Evolutionary conservation across 1,139 yeast genomes (phyloP).

Genomic region (Meyerozyma guilliermondii): DNA sequence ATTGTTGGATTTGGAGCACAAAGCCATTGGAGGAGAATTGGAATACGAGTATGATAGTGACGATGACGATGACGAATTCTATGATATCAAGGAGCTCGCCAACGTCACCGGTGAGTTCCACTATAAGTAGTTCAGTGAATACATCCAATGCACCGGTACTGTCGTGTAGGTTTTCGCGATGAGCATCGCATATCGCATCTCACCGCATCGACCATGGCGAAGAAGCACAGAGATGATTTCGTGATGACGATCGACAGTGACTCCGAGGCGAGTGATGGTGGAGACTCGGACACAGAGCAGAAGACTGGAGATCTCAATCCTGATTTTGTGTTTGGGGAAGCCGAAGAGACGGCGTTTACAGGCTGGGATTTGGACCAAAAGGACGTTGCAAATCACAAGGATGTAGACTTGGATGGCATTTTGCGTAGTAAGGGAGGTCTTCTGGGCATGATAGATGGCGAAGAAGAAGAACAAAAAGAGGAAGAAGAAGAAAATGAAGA

Average conservation of each 20-base stretch:
- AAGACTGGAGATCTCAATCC: conserved; percentile 58
- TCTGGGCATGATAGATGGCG: conserved; percentile 43
- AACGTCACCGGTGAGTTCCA: conserved; percentile 37
- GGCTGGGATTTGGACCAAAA: conserved; percentile 72
- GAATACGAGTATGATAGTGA: conserved; percentile 20
- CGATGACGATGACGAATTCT: conserved; percentile 36
- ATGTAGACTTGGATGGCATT: conserved; percentile 83
- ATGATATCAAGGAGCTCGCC: conserved; percentile 39
- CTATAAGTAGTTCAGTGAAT: conserved; percentile 21
- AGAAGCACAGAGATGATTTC: conserved; percentile 18
- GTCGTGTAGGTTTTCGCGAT: background rate
- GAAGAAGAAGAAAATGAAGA: conserved; percentile 22
- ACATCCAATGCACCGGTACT: background rate
- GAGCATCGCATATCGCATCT: background rate
- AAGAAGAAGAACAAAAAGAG: conserved; percentile 19
- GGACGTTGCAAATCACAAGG: conserved; percentile 31
- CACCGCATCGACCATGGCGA: background rate
- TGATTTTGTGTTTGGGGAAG: conserved; percentile 61
- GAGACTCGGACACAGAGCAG: conserved; percentile 29
- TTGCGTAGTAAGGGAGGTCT: conserved; percentile 79
- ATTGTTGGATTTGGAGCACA: conserved; percentile 48
- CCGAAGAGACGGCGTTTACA: conserved; percentile 40
- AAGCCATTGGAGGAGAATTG: conserved; percentile 16
- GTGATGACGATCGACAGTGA: conserved; percentile 52
- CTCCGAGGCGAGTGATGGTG: conserved; percentile 51